Evolutionary conservation across 306 rosid genomes (phyloP).

Genomic region (Cajanus cajan): DNA sequence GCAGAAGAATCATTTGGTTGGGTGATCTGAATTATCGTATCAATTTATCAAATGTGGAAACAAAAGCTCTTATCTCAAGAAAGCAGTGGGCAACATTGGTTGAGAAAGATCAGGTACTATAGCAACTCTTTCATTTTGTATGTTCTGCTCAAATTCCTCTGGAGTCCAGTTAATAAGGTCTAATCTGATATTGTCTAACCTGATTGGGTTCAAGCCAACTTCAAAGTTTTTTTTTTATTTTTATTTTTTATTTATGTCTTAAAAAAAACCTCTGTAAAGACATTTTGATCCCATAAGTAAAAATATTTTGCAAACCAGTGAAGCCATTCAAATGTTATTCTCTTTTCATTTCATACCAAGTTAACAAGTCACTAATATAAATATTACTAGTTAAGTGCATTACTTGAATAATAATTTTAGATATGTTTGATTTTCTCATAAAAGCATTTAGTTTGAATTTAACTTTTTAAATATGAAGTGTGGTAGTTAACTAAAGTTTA

Average conservation of each 20-base stretch:
- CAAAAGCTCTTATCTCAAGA: constrained; percentile 67
- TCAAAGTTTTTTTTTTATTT: background rate
- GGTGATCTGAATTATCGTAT: constrained; percentile 96
- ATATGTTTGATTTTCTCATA: background rate
- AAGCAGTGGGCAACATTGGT: constrained; percentile 72
- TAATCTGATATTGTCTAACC: constrained; percentile 34
- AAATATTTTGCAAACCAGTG: background rate
- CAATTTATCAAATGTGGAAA: constrained; percentile 63
- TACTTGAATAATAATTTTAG: background rate
- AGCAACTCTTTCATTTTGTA: background rate
- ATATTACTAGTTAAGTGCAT: background rate
- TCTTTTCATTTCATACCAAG: background rate
- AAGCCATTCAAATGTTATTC: background rate
- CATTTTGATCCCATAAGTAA: background rate
- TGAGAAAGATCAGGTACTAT: constrained; percentile 86
- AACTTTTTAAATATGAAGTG: too few species aligned
- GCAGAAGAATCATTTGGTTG: constrained; percentile 89
- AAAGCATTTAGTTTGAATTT: too few species aligned
- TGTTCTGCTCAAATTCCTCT: constrained; percentile 3
- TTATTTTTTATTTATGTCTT: too few species aligned
- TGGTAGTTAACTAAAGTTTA: too few species aligned
- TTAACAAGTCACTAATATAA: background rate
- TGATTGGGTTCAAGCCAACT: background rate
- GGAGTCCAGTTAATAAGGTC: background rate
- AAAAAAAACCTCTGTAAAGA: background rate